Evolutionary conservation across 2,329 filamentous ascomycete genomes (phyloP).

Genomic region (Colletotrichum godetiae): DNA sequence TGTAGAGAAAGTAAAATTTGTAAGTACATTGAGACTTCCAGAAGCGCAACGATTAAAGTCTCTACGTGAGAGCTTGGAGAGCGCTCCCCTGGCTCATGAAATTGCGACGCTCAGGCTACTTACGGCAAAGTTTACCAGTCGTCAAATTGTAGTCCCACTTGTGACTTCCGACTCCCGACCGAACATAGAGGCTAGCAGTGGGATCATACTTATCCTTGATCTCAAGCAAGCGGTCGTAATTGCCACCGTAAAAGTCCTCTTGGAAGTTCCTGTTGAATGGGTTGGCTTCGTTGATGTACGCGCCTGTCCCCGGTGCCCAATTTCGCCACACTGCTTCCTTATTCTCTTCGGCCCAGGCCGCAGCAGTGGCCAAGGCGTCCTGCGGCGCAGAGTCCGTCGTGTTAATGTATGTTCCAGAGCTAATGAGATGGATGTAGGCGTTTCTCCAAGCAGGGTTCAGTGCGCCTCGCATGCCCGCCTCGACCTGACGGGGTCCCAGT

Average conservation of each 20-base stretch:
- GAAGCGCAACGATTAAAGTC: no score
- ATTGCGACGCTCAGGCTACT: background rate
- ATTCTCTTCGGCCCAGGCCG: conserved; percentile 8
- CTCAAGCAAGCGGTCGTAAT: conserved; percentile 40
- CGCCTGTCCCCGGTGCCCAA: conserved; percentile 30
- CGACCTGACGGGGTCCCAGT: background rate
- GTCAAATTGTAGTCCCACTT: conserved; percentile 28
- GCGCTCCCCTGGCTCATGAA: no score
- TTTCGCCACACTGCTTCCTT: conserved; percentile 29
- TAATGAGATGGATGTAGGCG: conserved; percentile 27
- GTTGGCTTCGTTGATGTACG: conserved; percentile 54
- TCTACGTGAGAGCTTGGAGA: no score
- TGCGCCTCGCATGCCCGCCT: conserved; percentile 21
- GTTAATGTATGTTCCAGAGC: conserved; percentile 4
- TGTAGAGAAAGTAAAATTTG: no score
- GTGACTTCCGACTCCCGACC: conserved; percentile 33
- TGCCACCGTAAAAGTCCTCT: conserved; percentile 42
- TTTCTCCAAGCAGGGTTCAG: conserved; percentile 22
- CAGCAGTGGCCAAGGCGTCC: background rate
- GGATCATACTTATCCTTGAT: conserved; percentile 46
- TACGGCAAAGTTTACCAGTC: background rate
- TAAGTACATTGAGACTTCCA: no score
- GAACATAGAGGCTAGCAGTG: conserved; percentile 31
- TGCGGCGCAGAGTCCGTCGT: background rate
- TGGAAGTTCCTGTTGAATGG: conserved; percentile 44